Percentiles rank a stretch among this genome's conserved stretches.
phyloP scores from a whole-genome alignment of 441 rosid genomes.

The Viola pubescens region DNA sequence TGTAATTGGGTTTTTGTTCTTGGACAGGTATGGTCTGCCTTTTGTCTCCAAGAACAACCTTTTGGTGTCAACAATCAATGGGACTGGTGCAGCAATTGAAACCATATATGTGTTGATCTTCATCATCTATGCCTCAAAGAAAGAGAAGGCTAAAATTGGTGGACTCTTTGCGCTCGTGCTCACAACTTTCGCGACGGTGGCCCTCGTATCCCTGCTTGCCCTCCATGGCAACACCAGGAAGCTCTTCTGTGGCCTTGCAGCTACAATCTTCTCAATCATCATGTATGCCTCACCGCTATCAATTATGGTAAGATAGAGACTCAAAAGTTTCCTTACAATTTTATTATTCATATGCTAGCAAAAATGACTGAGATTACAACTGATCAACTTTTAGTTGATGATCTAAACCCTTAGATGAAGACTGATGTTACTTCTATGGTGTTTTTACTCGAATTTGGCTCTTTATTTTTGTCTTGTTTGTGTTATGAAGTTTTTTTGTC shows the following conservation, averaged over 20 bases:
- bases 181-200: constrained; percentile 45
- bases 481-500: too few relatives aligned
- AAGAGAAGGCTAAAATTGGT: constrained; percentile 58
- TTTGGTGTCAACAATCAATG: constrained; percentile 73
- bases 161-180: constrained; percentile 51
- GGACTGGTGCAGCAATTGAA: constrained; percentile 66
- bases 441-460: too few relatives aligned
- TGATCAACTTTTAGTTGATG: too few relatives aligned
- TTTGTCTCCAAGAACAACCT: constrained; percentile 75
- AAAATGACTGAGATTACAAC: too few relatives aligned
- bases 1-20: not conserved
- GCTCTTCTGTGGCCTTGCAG: constrained; percentile 70
- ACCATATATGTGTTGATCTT: constrained; percentile 54
- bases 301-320: constrained; percentile 51
- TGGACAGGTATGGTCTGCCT: constrained; percentile 80
- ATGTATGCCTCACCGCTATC: constrained; percentile 96
- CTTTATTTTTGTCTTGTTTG: too few relatives aligned
- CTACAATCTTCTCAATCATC: constrained; percentile 75
- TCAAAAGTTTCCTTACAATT: not conserved
- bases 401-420: too few relatives aligned
- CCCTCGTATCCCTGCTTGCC: constrained; percentile 53
- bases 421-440: too few relatives aligned
- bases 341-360: too few relatives aligned
- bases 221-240: constrained; percentile 58
- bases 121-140: constrained; percentile 54